Percentiles rank a stretch among this genome's conserved stretches.
These are phyloP conservation scores for Colletotrichum sp. DNA, from an alignment of 2,329 filamentous ascomycete species.

Conservation along the genomic window DNA sequence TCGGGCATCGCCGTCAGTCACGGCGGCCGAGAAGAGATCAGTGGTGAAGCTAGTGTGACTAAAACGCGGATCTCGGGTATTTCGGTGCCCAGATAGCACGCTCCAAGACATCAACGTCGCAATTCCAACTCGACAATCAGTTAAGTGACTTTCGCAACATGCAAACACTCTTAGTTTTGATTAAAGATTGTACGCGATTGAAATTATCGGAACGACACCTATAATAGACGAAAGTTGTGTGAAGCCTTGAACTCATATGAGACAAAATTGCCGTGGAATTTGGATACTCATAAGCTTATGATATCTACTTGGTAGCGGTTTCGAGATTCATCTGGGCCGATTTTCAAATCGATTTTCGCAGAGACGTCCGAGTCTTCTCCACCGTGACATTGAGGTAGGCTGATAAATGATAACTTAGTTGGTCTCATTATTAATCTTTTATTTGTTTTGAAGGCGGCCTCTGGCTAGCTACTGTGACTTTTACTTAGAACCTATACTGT, in stretches of 20 bases:
- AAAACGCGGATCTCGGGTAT: background rate
- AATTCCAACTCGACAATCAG: background rate
- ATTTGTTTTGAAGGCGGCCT: too few species aligned
- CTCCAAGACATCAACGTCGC: background rate
- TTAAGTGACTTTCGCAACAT: background rate
- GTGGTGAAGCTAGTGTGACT: background rate
- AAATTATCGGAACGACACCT: background rate
- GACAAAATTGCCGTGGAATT: background rate
- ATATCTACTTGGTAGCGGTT: background rate
- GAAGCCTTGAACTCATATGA: background rate
- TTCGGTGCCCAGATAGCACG: background rate
- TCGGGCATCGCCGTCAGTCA: background rate
- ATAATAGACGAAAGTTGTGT: background rate
- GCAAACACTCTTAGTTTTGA: background rate
- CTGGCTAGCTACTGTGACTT: too few species aligned
- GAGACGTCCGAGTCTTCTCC: background rate
- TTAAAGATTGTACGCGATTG: background rate
- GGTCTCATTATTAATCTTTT: background rate
- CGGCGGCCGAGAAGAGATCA: background rate
- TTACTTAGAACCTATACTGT: too few species aligned
- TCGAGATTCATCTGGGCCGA: background rate
- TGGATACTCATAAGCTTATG: background rate
- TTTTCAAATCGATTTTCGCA: background rate
- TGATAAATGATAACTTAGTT: background rate
- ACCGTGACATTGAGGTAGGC: background rate